Base-by-base conservation (phyloP, 1,284 basidiomycete genomes). In the Xerocomus minutiporus region DNA sequence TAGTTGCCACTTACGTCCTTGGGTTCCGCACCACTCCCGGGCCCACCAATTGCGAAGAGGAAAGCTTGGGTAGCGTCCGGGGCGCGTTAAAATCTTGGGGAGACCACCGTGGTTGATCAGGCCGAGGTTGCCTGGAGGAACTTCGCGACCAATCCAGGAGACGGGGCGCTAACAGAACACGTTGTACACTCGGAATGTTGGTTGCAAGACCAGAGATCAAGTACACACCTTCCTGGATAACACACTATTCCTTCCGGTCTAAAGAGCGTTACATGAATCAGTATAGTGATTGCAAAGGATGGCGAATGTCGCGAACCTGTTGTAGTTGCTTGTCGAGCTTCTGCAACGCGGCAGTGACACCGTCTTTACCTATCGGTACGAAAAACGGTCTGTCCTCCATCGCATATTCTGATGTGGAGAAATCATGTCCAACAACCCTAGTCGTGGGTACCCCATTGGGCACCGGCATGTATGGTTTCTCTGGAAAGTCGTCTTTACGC, bases 21-120 rank as follows among this genome's bases (percentile, higher is more conserved):
- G 79, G 4, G 80, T 84, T 25, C 86, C 88, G 53, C 67, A 61
- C 79, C 81, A 91, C 15, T 72, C 67, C 13, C 88, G 75, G 6
- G 87, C 87, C 85, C 87, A 91, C 88, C 88, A 90, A 58, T 90
- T 90, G 9, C 85, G 75, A 45, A 88, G 73, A 15, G 87, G 87
- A 65, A 83, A 83, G 0, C 79, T 75, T 9, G 88, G 87, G 61
- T 91, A 91, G 13, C 86, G 82, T 31, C 88, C 88, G 2, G 88
- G 82, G 49, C 74, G 75, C 3, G 79, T 83, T 42, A 91, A 65
- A 39, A 91, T 63, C 68, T 88, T 88, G 13, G 88, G 88, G 41
- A 81, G 74, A 48, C 87, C 88, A 73, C 88, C 88, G 64, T 90
- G 86, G 63, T 84, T 88, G 56, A 89, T 81, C 20, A 89, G 69